These are phyloP conservation scores for Wallemia hederae DNA, from an alignment of 1,284 basidiomycete genomes.

Conservation along the genomic window DNA sequence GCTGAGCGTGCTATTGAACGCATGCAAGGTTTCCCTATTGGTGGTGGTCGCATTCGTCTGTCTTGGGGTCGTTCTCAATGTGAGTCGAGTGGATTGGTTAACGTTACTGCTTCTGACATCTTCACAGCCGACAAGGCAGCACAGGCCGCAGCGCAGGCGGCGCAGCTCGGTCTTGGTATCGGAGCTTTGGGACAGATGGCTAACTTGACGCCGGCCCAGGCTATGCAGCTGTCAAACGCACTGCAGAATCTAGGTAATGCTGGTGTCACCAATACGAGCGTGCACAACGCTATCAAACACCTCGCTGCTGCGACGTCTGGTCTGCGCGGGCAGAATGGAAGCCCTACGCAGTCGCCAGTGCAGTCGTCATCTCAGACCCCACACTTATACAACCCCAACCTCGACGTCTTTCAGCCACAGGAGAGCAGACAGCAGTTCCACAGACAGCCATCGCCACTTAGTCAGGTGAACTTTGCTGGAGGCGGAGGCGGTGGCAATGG, in stretches of 20 bases:
- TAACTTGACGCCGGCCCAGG: constrained; percentile 5
- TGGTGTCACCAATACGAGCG: constrained; percentile 2
- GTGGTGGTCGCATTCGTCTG: constrained; percentile 59
- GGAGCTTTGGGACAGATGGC: constrained; percentile 5
- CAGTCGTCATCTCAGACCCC: background rate
- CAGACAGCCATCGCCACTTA: background rate
- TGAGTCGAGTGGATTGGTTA: constrained; percentile 17
- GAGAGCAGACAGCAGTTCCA: background rate
- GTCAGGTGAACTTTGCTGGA: background rate
- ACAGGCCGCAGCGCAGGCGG: constrained; percentile 36
- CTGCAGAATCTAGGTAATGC: constrained; percentile 5
- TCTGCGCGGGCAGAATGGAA: background rate
- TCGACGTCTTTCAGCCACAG: background rate
- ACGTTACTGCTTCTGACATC: constrained; percentile 2
- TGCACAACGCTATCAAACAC: constrained; percentile 4
- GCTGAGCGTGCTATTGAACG: constrained; percentile 75
- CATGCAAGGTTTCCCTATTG: constrained; percentile 85
- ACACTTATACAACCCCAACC: background rate
- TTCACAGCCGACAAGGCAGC: constrained; percentile 40
- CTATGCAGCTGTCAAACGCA: constrained; percentile 5
- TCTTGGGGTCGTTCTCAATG: constrained; percentile 82
- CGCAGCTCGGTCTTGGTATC: constrained; percentile 6
- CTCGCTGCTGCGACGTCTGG: constrained; percentile 2
- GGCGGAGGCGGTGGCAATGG: background rate
- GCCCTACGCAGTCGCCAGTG: background rate